Percentiles rank a stretch among this genome's conserved stretches.
These are phyloP conservation scores for Trypanosoma theileri DNA, from an alignment of 208 protist species.

Conservation along the genomic window DNA sequence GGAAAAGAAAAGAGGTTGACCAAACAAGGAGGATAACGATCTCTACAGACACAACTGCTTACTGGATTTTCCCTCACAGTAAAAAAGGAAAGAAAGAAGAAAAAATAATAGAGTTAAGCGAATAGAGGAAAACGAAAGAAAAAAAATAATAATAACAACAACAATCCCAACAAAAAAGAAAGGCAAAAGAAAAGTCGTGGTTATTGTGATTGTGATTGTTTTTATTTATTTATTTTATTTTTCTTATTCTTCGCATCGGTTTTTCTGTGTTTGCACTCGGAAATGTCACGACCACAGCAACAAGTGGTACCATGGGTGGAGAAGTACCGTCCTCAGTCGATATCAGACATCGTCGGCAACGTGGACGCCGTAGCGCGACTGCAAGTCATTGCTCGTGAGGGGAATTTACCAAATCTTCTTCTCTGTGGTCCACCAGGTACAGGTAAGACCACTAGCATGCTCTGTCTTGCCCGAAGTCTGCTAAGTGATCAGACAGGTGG, in stretches of 20 bases:
- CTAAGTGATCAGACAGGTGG: conserved; percentile 59
- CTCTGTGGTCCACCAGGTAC: conserved; percentile 94
- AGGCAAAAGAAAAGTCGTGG: too few species aligned
- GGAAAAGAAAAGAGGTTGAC: too few species aligned
- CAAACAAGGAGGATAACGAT: too few species aligned
- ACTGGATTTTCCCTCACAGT: too few species aligned
- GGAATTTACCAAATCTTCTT: conserved; percentile 98
- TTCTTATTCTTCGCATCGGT: conserved; percentile 11
- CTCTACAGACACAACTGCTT: too few species aligned
- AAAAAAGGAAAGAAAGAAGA: too few species aligned
- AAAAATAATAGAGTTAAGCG: too few species aligned
- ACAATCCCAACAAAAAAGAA: too few species aligned
- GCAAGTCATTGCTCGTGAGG: conserved; percentile 93
- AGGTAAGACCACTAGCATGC: conserved; percentile 98
- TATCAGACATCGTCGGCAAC: conserved; percentile 99
- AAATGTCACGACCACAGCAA: too few species aligned
- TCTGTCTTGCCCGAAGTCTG: conserved; percentile 95
- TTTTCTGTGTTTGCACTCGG: background rate
- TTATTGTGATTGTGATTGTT: background rate
- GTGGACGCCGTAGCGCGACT: conserved; percentile 95
- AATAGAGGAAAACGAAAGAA: too few species aligned
- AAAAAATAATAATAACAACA: too few species aligned
- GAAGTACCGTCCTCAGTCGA: conserved; percentile 97
- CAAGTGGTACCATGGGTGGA: conserved; percentile 95
- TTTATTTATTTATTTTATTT: conserved; percentile 14